Evolutionary conservation across 140 eudicot species (phyloP), one percentile per base, ranked within the genome.

Genomic region (Oenanthe javanica): DNA sequence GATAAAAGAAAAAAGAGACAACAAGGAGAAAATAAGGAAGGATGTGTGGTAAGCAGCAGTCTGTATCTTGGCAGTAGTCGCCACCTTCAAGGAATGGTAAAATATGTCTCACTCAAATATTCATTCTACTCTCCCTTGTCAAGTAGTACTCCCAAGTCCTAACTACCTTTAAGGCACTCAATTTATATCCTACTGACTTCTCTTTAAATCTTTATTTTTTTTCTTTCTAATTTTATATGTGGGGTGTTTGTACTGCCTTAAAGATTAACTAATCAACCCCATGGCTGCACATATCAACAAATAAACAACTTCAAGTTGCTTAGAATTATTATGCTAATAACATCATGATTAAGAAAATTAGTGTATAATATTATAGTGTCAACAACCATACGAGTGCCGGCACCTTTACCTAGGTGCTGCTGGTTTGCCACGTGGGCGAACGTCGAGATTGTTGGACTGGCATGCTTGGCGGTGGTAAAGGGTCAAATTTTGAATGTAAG

Each of bases 371-470:
- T 15, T 15, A 14, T 0, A n/a, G 13, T 6, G 16, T 19, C 50
- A 64, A 21, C 23, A 2, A 51, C 66, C 64, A 75, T 42, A 57
- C 51, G 57, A 42, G 74, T 42, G 81, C 80, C 79, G 82, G 83
- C 84, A 47, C 71, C 72, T 27, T n/a, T n/a, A 63, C 66, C 61
- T 31, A 78, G 59, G 79, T 74, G 61, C 73, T 75, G 77, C 36
- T 77, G 42, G 31, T 23, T 75, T 4, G 87, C 90, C 90, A 87
- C 77, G 80, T 87, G 86, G 82, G 27, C 36, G n/a, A 31, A 27
- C 21, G 47, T 67, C 75, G 42, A 40, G 77, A 52, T 82, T 75
- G 6, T 79, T 82, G 82, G 84, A 80, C 78, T 38, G 72, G 70
- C 76, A 45, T 85, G 82, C 79, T 61, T 51, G 80, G 77, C 80